Evolutionary conservation across 2,329 filamentous ascomycete genomes (phyloP).

Genomic region (Penicillium sclerotigenum): DNA sequence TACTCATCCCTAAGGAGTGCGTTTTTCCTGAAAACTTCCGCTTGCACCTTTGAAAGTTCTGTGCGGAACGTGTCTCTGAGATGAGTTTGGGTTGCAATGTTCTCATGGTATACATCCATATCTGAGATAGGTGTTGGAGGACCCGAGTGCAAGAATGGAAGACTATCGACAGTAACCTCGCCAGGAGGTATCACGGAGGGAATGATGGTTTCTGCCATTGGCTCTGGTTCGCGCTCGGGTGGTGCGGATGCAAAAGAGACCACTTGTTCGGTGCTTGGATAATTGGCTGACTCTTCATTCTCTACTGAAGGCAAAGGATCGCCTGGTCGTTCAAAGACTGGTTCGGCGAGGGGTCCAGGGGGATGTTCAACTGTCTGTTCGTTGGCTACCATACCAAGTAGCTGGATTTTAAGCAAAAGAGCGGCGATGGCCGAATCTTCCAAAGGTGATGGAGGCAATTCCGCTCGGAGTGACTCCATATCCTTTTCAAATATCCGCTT

Average conservation of each 20-base stretch:
- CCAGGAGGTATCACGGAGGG: slow-evolving; percentile 11
- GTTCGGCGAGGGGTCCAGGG: background rate
- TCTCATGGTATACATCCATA: slow-evolving; percentile 45
- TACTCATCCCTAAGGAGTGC: slow-evolving; percentile 42
- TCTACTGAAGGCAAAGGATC: slow-evolving; percentile 15
- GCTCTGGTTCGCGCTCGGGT: slow-evolving; percentile 2
- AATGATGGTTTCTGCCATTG: slow-evolving; percentile 7
- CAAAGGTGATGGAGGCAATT: slow-evolving; percentile 43
- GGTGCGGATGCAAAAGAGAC: slow-evolving; percentile 14
- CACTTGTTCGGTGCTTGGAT: slow-evolving; percentile 5
- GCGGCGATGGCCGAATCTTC: slow-evolving; percentile 43
- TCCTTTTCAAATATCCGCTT: slow-evolving; percentile 47
- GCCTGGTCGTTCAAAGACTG: slow-evolving; percentile 9
- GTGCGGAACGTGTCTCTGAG: slow-evolving; percentile 40
- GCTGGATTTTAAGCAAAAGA: slow-evolving; percentile 44
- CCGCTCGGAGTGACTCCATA: slow-evolving; percentile 42
- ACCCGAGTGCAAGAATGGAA: slow-evolving; percentile 46
- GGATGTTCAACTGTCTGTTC: slow-evolving; percentile 21
- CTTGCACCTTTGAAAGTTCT: slow-evolving; percentile 40
- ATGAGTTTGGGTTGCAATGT: slow-evolving; percentile 35
- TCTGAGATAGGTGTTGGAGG: slow-evolving; percentile 46
- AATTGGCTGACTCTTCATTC: slow-evolving; percentile 2
- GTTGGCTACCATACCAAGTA: slow-evolving; percentile 44
- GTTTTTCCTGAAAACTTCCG: slow-evolving; percentile 40
- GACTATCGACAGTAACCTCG: slow-evolving; percentile 40